Evolutionary conservation across 805 yeast genomes (phyloP), one percentile per base, ranked within the genome.

Genomic region (Wickerhamomyces kurtzmanii): DNA sequence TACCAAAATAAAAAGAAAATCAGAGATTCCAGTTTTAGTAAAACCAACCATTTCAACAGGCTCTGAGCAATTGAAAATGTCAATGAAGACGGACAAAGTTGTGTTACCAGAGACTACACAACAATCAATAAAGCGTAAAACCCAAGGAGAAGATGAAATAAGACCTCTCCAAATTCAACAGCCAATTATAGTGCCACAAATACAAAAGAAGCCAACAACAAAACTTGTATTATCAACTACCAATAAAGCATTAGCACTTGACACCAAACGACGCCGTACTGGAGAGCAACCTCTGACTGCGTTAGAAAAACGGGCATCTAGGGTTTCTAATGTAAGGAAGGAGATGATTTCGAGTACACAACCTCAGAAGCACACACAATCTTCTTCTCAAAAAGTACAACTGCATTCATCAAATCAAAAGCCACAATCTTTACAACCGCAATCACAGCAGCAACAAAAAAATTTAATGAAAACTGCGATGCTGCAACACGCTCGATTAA

Each of bases 401-500:
- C 25, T 15, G 34, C 5, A 9, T 12, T 23, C 21, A 30, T 28
- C 28, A 27, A 17, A 12, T n/a, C 29, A 26, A 28, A 14, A 13
- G 20, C 18, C 20, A 21, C 24, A 20, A 29, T 23, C 19, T 24
- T 33, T 12, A 12, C 25, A 22, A 28, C 27, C 19, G 8, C 5
- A 19, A n/a, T 27, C 23, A 12, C 25, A 20, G 23, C 31, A 12
- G 23, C 26, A 4, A n/a, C n/a, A n/a, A n/a, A 45, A 41, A 20
- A 42, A 39, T 4, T 40, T 56, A 27, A 46, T 55, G 53, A 57
- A 49, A 33, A 42, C 53, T 2, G 53, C 60, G 0, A 45, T 53
- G 7, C 18, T 48, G 15, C 57, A 54, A 21, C 47, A 51, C 32
- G 56, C 58, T 2, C 46, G 51, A 22, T 17, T 40, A 22, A 42